phyloP scores from a whole-genome alignment of 257 asterid species.

The Salvia miltiorrhiza region DNA sequence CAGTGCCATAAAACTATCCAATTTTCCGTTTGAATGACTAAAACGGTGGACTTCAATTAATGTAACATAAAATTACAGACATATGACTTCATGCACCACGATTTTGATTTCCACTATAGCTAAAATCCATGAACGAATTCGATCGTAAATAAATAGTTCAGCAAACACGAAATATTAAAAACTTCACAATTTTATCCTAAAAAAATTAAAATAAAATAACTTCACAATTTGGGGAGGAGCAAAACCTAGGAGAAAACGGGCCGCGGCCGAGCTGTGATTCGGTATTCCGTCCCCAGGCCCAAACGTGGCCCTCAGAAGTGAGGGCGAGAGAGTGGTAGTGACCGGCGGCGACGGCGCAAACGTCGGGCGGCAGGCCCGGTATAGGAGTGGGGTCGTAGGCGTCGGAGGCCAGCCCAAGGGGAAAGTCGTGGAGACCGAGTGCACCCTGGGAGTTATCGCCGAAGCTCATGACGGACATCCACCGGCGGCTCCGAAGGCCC shows the following conservation, averaged over 20 bases:
- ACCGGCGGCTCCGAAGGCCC: constrained; percentile 44
- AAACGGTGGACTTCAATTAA: too few species aligned
- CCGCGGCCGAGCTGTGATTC: constrained; percentile 81
- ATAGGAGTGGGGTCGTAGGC: constrained; percentile 88
- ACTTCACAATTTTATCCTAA: too few species aligned
- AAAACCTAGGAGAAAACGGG: constrained; percentile 56
- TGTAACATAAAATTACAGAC: too few species aligned
- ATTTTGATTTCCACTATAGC: too few species aligned
- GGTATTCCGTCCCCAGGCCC: constrained; percentile 92
- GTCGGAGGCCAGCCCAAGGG: constrained; percentile 53
- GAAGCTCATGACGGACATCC: constrained; percentile 72
- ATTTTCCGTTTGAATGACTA: too few species aligned
- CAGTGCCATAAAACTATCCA: too few species aligned
- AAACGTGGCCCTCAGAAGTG: constrained; percentile 69
- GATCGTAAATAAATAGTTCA: background rate
- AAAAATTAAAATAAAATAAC: too few species aligned
- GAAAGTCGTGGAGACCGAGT: constrained; percentile 54
- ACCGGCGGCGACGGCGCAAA: constrained; percentile 70
- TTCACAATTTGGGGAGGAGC: background rate
- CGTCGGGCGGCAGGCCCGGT: constrained; percentile 60
- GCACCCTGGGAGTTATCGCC: constrained; percentile 92
- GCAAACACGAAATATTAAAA: background rate
- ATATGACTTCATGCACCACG: too few species aligned
- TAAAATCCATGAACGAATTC: background rate
- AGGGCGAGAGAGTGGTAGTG: constrained; percentile 94